phyloP scores from a whole-genome alignment of 805 yeast genomes.

The Schizosaccharomyces osmophilus region DNA sequence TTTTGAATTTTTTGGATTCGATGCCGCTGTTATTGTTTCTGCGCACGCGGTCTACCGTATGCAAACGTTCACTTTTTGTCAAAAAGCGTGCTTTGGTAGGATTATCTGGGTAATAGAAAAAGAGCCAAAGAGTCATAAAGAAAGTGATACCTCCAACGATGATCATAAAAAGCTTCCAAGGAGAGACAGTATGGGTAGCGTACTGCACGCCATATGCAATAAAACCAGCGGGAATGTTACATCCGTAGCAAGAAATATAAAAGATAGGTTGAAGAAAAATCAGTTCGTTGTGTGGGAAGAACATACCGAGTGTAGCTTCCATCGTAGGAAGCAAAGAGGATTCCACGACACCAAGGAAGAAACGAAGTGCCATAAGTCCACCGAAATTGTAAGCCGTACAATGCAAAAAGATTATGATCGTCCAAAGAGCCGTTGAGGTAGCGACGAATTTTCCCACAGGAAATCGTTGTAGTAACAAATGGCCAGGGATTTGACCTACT shows the following conservation, averaged over 20 bases:
- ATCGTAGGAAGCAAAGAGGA: slow-evolving; percentile 30
- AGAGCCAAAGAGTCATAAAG: slow-evolving; percentile 12
- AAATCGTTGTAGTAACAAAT: slow-evolving; percentile 19
- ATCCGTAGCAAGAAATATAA: slow-evolving; percentile 22
- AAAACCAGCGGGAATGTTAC: slow-evolving; percentile 24
- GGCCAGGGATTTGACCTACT: slow-evolving; percentile 22
- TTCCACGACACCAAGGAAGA: slow-evolving; percentile 28
- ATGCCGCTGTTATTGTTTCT: slow-evolving; percentile 31
- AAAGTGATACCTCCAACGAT: slow-evolving; percentile 33
- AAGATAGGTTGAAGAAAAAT: slow-evolving; percentile 24
- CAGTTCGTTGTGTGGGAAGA: slow-evolving; percentile 21
- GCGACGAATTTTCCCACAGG: slow-evolving; percentile 21
- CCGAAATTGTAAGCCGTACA: slow-evolving; percentile 22
- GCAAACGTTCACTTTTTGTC: slow-evolving; percentile 21
- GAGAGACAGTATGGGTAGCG: slow-evolving; percentile 14
- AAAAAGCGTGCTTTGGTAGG: slow-evolving; percentile 20
- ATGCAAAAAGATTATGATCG: slow-evolving; percentile 22
- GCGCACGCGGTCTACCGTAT: slow-evolving; percentile 30
- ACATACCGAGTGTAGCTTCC: slow-evolving; percentile 32
- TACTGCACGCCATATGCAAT: slow-evolving; percentile 32
- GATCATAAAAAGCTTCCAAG: slow-evolving; percentile 32
- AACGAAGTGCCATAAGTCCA: slow-evolving; percentile 22
- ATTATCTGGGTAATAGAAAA: slow-evolving; percentile 23
- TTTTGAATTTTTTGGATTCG: slow-evolving; percentile 29
- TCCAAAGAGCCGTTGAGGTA: slow-evolving; percentile 22